Evolutionary conservation across 179 eudicot genomes (phyloP), one percentile per base, ranked within the genome.

Genomic region (Amaranthus tricolor): DNA sequence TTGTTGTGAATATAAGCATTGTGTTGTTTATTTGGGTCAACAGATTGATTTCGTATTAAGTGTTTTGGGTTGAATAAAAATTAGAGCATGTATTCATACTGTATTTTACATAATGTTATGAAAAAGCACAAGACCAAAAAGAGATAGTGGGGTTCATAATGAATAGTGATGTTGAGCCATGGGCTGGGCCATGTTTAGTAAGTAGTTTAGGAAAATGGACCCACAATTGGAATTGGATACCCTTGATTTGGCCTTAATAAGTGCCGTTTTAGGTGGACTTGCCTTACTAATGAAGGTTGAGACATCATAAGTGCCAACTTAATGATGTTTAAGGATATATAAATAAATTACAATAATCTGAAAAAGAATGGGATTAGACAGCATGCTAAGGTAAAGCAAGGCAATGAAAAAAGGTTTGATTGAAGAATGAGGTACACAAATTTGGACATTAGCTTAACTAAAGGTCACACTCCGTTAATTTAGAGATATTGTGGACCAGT

Each of bases 181-280:
- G 53, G 48, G 52, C n/a, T 61, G 83, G 77, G 71, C 83, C 83
- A 81, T 61, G 40, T 0, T 66, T 77, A 65, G 19, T 61, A 68
- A 48, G 71, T 48, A 54, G 74, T 75, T 56, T 76, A 16, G 66
- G 59, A 13, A 5, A 0, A 20, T 31, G 80, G 77, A 71, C 77
- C 78, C 75, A 62, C 20, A 53, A 72, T 47, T 56, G 76, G 58
- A 66, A 44, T 54, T 52, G 77, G 77, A 61, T 54, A 15, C 63
- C 12, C 3, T 1, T 31, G 3, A 31, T 54, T 15, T 50, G 57
- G 70, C 84, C 78, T 81, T 73, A 68, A 76, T 72, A 64, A 77
- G 78, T 74, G 84, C 16, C 56, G 74, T 56, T 80, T 80, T 72
- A 76, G 74, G 77, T 72, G 80, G 77, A 67, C 71, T 76, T 80